Conservation (phyloP, 2,329 filamentous ascomycete species). For the Pleurostoma richardsiae region DNA sequence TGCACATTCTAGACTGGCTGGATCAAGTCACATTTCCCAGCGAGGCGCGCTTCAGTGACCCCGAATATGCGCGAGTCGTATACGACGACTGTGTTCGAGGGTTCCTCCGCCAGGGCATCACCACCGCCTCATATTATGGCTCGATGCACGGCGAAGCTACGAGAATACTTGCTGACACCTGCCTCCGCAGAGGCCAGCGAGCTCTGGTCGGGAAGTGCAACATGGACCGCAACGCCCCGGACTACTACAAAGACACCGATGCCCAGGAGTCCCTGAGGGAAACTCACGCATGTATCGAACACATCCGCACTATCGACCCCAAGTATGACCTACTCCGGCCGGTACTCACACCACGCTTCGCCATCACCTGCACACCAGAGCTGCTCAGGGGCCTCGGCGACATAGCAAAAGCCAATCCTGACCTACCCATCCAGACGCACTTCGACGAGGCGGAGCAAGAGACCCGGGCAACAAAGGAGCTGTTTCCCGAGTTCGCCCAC, state of each 20-base stretch:
- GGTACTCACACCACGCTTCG: constrained; percentile 55
- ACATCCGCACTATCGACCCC: constrained; percentile 40
- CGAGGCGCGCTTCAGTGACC: constrained; percentile 55
- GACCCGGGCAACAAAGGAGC: constrained; percentile 43
- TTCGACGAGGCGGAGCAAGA: constrained; percentile 62
- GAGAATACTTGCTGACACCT: constrained; percentile 49
- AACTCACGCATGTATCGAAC: constrained; percentile 42
- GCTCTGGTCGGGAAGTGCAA: constrained; percentile 60
- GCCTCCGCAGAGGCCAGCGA: constrained; percentile 47
- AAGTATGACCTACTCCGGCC: constrained; percentile 36
- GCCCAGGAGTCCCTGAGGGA: constrained; percentile 41
- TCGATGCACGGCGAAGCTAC: constrained; percentile 53
- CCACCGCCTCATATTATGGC: constrained; percentile 57
- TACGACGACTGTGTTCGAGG: constrained; percentile 50
- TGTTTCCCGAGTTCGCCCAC: constrained; percentile 51
- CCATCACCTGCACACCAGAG: constrained; percentile 52
- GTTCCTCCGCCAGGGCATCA: constrained; percentile 57
- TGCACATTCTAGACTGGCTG: constrained; percentile 59
- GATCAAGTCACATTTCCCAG: constrained; percentile 59
- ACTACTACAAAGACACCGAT: constrained; percentile 44
- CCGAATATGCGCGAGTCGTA: constrained; percentile 42
- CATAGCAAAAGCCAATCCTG: constrained; percentile 40
- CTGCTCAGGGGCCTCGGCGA: constrained; percentile 51
- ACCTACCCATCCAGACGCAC: constrained; percentile 59
- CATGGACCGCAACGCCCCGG: constrained; percentile 53